These are phyloP conservation scores for Verticillium longisporum DNA, from an alignment of 2,329 filamentous ascomycete species.

Conservation along the genomic window DNA sequence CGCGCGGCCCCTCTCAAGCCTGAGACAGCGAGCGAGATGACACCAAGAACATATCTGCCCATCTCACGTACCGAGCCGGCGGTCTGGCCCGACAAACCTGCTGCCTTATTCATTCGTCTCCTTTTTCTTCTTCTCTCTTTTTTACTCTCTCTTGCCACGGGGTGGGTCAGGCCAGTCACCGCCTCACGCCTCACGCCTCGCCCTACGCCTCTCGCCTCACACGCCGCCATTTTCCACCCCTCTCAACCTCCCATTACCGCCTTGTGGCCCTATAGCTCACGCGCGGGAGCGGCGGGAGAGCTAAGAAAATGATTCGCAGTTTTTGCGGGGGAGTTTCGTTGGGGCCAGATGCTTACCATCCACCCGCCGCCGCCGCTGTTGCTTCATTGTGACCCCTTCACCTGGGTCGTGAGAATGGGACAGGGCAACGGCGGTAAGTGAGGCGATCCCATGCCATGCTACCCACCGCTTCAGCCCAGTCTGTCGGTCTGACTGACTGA, in stretches of 20 bases:
- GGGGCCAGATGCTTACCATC: not conserved
- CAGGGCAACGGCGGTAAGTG: not conserved
- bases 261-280: not conserved
- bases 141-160: not conserved
- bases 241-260: not conserved
- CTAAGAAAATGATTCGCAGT: not conserved
- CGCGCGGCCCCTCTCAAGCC: too few species aligned
- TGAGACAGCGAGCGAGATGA: too few species aligned
- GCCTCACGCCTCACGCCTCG: not conserved
- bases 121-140: too few species aligned
- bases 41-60: too few species aligned
- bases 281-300: not conserved
- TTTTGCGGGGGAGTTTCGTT: not conserved
- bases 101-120: not conserved
- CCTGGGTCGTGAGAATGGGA: not conserved
- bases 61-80: not conserved
- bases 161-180: not conserved
- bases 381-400: not conserved
- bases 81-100: not conserved
- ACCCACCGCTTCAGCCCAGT: not conserved
- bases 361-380: not conserved
- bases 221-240: too few species aligned
- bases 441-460: not conserved
- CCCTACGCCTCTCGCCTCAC: not conserved
- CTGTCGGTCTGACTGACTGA: not conserved